A percentile compares a stretch with the other conserved stretches of the same genome.
Conservation (phyloP, 495 filamentous ascomycete genomes). For the Patellaria atrata region DNA sequence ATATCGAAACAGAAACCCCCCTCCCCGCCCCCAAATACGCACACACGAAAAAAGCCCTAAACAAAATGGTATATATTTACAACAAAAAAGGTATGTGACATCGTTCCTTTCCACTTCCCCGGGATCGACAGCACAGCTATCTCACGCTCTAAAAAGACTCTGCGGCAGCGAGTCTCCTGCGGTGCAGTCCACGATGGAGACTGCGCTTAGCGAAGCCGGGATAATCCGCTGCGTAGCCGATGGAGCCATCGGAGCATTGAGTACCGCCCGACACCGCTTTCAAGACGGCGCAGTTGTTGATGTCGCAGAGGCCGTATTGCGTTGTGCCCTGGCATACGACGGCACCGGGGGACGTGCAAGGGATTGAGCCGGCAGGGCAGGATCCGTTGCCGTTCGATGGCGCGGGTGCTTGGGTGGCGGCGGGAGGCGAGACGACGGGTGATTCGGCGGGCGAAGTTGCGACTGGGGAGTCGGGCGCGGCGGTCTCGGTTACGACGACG, state of each 20-base stretch:
- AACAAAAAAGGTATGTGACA: no score
- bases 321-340: constrained; percentile 24
- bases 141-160: no score
- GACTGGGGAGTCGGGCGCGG: not conserved
- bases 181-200: no score
- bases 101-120: no score
- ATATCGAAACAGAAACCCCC: no score
- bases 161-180: no score
- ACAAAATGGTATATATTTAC: no score
- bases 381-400: not conserved
- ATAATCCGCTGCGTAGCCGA: constrained; percentile 4
- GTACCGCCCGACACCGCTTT: constrained; percentile 24
- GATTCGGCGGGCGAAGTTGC: constrained; percentile 1
- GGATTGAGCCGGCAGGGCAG: constrained; percentile 2
- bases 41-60: no score
- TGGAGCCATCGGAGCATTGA: constrained; percentile 19
- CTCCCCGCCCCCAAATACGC: no score
- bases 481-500: not conserved
- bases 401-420: constrained; percentile 1
- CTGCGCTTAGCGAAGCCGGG: no score
- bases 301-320: constrained; percentile 25
- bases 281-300: constrained; percentile 18
- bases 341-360: constrained; percentile 23
- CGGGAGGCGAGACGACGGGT: constrained; percentile 1
- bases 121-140: no score